A percentile compares a stretch with the other conserved stretches of the same genome.
These are phyloP conservation scores for Tuber magnatum DNA, from an alignment of 495 filamentous ascomycete genomes.

Conservation along the genomic window DNA sequence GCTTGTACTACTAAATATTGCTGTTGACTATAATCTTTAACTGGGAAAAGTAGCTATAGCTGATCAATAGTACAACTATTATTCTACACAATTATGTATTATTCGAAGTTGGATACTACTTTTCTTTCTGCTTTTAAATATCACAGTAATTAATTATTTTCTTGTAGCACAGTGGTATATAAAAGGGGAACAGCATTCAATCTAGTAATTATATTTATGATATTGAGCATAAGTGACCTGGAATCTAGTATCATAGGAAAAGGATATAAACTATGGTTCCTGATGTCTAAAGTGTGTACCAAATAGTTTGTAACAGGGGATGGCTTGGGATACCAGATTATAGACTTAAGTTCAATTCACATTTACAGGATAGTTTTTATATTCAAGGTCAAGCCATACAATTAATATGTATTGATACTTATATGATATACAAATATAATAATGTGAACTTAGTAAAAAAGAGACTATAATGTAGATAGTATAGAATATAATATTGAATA, in stretches of 20 bases:
- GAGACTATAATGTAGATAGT: no score
- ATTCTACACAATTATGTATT: constrained; percentile 20
- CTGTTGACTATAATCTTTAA: constrained; percentile 23
- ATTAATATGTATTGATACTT: no score
- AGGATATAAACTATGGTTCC: not conserved
- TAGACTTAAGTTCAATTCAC: no score
- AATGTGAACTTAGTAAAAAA: no score
- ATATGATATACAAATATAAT: no score
- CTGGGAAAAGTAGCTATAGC: constrained; percentile 4
- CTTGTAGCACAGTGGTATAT: not conserved
- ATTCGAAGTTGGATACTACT: not conserved
- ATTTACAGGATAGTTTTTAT: no score
- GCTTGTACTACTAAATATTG: not conserved
- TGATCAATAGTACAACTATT: constrained; percentile 17
- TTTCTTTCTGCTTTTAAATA: not conserved
- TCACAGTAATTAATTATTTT: not conserved
- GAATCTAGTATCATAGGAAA: not conserved
- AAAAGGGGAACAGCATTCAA: not conserved
- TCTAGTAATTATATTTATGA: not conserved
- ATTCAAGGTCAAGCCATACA: no score
- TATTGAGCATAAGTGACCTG: not conserved
- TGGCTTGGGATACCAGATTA: no score
- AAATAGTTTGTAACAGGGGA: no score
- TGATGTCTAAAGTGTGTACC: no score
- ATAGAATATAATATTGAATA: no score